Percentiles rank a stretch among this genome's conserved stretches.
phyloP scores from a whole-genome alignment of 352 stramenopile species.

The Phytophthora rubi region DNA sequence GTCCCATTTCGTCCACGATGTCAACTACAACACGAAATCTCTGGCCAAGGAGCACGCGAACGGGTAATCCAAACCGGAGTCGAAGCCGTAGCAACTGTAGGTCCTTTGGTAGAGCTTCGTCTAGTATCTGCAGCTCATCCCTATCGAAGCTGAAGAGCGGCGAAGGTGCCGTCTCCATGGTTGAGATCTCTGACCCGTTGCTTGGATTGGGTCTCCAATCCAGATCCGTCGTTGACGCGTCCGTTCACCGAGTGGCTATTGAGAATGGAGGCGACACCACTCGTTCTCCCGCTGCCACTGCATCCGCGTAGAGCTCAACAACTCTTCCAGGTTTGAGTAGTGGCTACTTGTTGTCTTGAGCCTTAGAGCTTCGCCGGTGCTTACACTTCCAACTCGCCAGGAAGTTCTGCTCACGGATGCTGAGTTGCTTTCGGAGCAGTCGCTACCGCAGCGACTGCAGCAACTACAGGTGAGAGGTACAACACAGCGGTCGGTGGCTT shows the following conservation, averaged over 20 bases:
- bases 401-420: conserved; percentile 35
- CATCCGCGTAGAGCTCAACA: conserved; percentile 44
- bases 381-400: conserved; percentile 1
- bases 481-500: neutral
- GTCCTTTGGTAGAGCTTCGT: conserved; percentile 14
- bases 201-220: neutral
- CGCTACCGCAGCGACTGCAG: conserved; percentile 39
- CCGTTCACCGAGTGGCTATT: conserved; percentile 11
- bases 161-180: neutral
- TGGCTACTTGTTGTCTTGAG: neutral
- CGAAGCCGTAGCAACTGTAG: conserved; percentile 51
- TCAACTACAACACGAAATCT: conserved; percentile 51
- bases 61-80: conserved; percentile 51
- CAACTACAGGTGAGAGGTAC: conserved; percentile 32
- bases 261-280: neutral
- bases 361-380: neutral
- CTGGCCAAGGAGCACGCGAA: conserved; percentile 24
- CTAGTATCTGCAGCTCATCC: conserved; percentile 14
- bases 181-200: neutral
- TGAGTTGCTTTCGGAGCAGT: conserved; percentile 22
- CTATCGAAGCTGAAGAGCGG: conserved; percentile 23
- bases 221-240: conserved; percentile 1
- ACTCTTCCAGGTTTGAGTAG: conserved; percentile 40
- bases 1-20: conserved; percentile 67
- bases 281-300: conserved; percentile 25